Evolutionary conservation across 768 basidiomycete species (phyloP).

Genomic region (Termitomyces titanicus): DNA sequence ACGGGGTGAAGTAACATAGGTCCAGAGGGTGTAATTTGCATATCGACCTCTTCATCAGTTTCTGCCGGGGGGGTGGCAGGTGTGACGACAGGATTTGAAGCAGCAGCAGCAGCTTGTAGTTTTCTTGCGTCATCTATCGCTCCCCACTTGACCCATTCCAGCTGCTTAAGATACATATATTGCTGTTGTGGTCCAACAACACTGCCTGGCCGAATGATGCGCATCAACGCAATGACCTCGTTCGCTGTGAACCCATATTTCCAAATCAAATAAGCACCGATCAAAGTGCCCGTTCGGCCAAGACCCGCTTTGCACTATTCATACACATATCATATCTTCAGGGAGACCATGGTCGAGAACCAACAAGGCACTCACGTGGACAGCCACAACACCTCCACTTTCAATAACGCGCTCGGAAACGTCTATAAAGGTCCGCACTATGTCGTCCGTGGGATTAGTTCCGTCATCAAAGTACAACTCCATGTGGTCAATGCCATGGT

Average conservation of each 20-base stretch:
- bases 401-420: slow-evolving; percentile 77
- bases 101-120: slow-evolving; percentile 34
- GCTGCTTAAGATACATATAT: slow-evolving; percentile 91
- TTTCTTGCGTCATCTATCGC: slow-evolving; percentile 77
- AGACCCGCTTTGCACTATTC: slow-evolving; percentile 92
- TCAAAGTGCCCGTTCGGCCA: slow-evolving; percentile 93
- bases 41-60: slow-evolving; percentile 57
- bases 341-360: slow-evolving; percentile 8
- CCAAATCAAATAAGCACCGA: slow-evolving; percentile 98
- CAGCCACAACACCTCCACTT: slow-evolving; percentile 76
- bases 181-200: slow-evolving; percentile 93
- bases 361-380: slow-evolving; percentile 60
- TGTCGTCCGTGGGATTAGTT: slow-evolving; percentile 95
- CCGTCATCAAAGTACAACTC: slow-evolving; percentile 98
- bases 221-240: slow-evolving; percentile 98
- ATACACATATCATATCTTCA: slow-evolving; percentile 15
- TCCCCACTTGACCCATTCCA: slow-evolving; percentile 93
- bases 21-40: slow-evolving; percentile 39
- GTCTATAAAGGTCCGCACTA: slow-evolving; percentile 88
- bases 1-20: slow-evolving; percentile 59
- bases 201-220: slow-evolving; percentile 91
- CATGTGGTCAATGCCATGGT: slow-evolving; percentile 82
- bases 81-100: slow-evolving; percentile 49
- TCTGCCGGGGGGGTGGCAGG: slow-evolving; percentile 83
- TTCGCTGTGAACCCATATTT: slow-evolving; percentile 96